Evolutionary conservation across 768 basidiomycete species (phyloP), one percentile per base, ranked within the genome.

Genomic region (Gelatoporia subvermispora): DNA sequence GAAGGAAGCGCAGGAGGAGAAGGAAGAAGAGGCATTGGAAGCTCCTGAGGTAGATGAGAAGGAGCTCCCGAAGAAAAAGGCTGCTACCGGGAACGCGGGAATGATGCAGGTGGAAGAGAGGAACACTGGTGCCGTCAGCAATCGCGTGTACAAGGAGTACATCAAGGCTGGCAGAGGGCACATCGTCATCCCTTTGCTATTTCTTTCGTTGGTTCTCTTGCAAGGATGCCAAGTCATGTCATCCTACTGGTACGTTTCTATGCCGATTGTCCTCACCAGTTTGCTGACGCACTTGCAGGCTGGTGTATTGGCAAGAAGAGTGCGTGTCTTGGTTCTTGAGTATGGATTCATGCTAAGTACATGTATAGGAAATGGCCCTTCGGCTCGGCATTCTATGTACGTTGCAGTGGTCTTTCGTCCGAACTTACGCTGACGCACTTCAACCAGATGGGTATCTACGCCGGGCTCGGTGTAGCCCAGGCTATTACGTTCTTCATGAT

Each of bases 21-120:
- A 73, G 48, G 72, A 76, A 41, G 73, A 72, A 7, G 64, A 34
- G 16, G 55, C 60, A 3, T 63, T 62, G 1, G 72, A 76, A 38
- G 62, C 66, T 35, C 68, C 64, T 23, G 64, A 56, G 8, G 66
- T 48, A 8, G 61, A 68, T 47, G 65, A 71, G 34, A 66, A 73
- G 50, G 65, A 72, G 40, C 61, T 61, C 15, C 60, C 63, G 45
- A 63, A 65, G 48, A 66, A 60, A 60, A 75, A 68, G 55, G 68
- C 67, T 50, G 70, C 66, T 31, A 65, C 61, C 42, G 65, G 61
- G 15, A 78, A 78, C 4, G 72, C 74, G 18, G 70, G 68, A 10
- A 68, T 93, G 37, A 94, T 93, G 88, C 88, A 92, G 59, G 72
- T 69, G 21, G 93, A 94, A 65, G 90, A 93, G 62, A 73, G 91